These are phyloP conservation scores for Teratosphaeria viscida DNA, from an alignment of 2,329 filamentous ascomycete genomes.

Conservation along the genomic window DNA sequence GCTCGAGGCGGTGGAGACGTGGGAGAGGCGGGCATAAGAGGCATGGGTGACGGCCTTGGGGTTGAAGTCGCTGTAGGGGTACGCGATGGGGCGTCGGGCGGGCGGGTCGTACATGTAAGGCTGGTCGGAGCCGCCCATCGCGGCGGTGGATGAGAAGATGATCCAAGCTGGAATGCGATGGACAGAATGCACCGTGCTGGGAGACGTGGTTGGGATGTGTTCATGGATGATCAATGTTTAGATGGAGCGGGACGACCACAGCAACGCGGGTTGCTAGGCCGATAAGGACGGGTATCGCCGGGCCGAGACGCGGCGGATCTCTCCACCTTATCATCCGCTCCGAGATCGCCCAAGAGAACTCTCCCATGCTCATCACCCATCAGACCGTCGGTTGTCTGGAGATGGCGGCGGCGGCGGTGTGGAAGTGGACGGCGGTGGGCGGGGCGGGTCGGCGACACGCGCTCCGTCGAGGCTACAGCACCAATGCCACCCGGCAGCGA, in stretches of 20 bases:
- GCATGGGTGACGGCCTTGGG: conserved; percentile 77
- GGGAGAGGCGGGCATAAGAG: conserved; percentile 48
- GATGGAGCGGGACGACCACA: neutral
- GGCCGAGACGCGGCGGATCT: neutral
- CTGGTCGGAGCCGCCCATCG: conserved; percentile 1
- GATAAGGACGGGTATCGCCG: neutral
- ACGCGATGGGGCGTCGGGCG: conserved; percentile 41
- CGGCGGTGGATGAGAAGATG: neutral
- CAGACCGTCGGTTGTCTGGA: neutral
- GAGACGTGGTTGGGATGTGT: neutral
- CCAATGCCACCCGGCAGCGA: conserved; percentile 56
- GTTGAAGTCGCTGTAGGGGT: conserved; percentile 56
- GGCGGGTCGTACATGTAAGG: conserved; percentile 31
- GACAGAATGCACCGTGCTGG: neutral
- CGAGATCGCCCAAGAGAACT: neutral
- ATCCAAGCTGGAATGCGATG: neutral
- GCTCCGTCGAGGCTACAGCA: neutral
- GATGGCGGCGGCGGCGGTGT: neutral
- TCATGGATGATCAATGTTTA: neutral
- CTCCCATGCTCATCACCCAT: neutral
- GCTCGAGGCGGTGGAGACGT: conserved; percentile 38
- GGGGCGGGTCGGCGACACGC: neutral
- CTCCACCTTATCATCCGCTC: neutral
- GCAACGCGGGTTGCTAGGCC: neutral
- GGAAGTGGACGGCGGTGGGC: conserved; percentile 9